Conservation (phyloP, 768 basidiomycete species). For the Neoboletus brunneissimus region DNA sequence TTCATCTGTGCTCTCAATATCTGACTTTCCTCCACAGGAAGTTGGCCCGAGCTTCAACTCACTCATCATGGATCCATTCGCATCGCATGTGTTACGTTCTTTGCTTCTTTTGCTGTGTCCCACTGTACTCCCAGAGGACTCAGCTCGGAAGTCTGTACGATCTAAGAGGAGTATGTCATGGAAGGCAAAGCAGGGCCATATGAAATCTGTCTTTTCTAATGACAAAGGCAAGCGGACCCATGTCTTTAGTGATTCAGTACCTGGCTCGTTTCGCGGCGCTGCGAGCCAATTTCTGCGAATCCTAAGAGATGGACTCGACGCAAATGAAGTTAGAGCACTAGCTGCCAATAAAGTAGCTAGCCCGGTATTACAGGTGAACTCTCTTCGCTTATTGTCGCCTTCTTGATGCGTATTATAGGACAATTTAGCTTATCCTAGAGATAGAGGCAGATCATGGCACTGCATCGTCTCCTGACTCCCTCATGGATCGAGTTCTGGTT, state of each 20-base stretch:
- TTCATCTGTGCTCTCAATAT: slow-evolving; percentile 18
- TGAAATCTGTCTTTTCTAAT: slow-evolving; percentile 73
- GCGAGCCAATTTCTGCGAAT: slow-evolving; percentile 46
- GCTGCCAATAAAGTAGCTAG: slow-evolving; percentile 76
- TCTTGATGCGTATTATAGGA: slow-evolving; percentile 9
- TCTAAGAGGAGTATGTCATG: slow-evolving; percentile 83
- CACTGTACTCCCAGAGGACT: slow-evolving; percentile 40
- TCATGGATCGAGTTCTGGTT: slow-evolving; percentile 78
- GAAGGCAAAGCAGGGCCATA: slow-evolving; percentile 75
- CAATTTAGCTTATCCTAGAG: slow-evolving; percentile 69
- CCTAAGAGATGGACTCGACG: slow-evolving; percentile 52
- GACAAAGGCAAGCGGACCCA: slow-evolving; percentile 37
- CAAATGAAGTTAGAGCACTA: slow-evolving; percentile 74
- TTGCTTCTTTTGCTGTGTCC: slow-evolving; percentile 78
- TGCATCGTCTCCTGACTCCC: slow-evolving; percentile 58
- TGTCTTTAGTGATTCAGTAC: slow-evolving; percentile 30
- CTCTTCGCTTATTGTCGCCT: slow-evolving; percentile 5
- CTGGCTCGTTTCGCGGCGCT: slow-evolving; percentile 49
- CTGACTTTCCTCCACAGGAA: slow-evolving; percentile 48
- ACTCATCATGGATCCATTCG: slow-evolving; percentile 82
- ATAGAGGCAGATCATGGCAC: slow-evolving; percentile 70
- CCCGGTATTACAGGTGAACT: slow-evolving; percentile 65
- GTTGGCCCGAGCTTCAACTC: slow-evolving; percentile 57
- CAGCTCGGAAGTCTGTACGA: slow-evolving; percentile 48
- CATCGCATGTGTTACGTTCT: slow-evolving; percentile 85